Base-by-base conservation (phyloP, 2,329 filamentous ascomycete species). In the Stenocarpella maydis region DNA sequence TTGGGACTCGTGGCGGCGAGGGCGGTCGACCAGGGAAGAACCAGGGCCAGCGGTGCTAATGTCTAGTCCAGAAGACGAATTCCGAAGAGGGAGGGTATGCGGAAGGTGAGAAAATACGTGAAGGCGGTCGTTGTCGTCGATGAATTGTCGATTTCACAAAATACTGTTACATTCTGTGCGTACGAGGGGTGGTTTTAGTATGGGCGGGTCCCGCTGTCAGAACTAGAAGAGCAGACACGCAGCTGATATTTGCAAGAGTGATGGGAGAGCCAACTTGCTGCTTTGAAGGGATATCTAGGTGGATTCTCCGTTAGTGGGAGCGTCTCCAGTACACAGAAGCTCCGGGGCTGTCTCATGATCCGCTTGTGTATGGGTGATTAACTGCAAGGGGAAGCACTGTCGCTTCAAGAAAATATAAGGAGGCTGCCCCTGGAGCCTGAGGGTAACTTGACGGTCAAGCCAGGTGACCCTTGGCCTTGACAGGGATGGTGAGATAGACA, bases 401-500 rank as follows among this genome's bases (percentile, higher is more conserved):
- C 54, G 64, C 65, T 58, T 58, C 65, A 58, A 58, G 52, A 49
- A 67, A 58, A 67, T 49, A 47, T 55, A 58, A 58, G 52, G 65
- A 58, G 49, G 52, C 28, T 43, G 54, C 52, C 64, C 65, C 65
- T 67, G 65, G 41, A 67, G 65, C 52, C 55, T 58, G 65, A 67
- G 41, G 37, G 54, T 49, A 55, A 43, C 65, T 50, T 50, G 41
- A 53, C 41, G 34, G 65, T 67, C 31, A 45, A 50, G 37, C 61
- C 65, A 58, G 65, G 52, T 50, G 52, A 67, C 65, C 65, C 65
- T 49, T 37, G 54, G 19, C 53, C 24, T n/a, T 26, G 39, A 58
- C 65, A 67, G 54, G 65, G 65, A 67, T 67, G 43, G 65, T 58
- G 65, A 54, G 49, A 67, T 67, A 67, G 52, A 37, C 52, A 67